Base-by-base conservation (phyloP, 805 yeast genomes). In the Brettanomyces sp. region DNA sequence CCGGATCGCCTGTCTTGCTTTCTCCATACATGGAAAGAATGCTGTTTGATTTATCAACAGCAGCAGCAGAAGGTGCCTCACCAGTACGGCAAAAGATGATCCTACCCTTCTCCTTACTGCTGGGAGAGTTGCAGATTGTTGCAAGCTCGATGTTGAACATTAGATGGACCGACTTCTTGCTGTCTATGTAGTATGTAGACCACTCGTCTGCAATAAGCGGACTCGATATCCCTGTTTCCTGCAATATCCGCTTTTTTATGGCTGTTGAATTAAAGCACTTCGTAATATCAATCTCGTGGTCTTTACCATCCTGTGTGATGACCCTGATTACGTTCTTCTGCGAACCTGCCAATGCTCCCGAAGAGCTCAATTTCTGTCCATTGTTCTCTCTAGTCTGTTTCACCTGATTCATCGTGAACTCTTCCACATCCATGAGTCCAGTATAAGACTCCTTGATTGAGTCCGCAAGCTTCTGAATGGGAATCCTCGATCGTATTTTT, bases 221-320 rank as follows among this genome's bases (percentile, higher is more conserved):
- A 4, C 24, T 24, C 2, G 11, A 37, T 5, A 24, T 18, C 3
- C 14, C 21, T 6, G 40, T 24, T 12, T 33, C 23, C 3, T 12
- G 3, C 6, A 45, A 11, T 13, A 49, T 47, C 52, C 80, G 81
- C 45, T 78, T 70, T 59, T 85, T 86, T 43, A 89, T 85, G 5
- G 88, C 76, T 47, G 79, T 83, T 1, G 95, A 89, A 58, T 82
- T 83, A 63, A 79, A 84, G 58, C 95, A 86, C 0, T 89, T 93
- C 14, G 78, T 74, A 1, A 87, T 82, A 54, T 82, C 82, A 38
- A 87, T 79, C 45, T 74, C 71, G 52, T 79, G 80, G 2, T 79
- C 71, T 6, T 81, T 69, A 1, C 96, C 96, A 63, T 82, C 86
- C 45, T 81, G 82, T 35, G 82, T 66, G 30, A 88, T 84, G 51